Percentiles rank a stretch among this genome's conserved stretches.
These are phyloP conservation scores for Dryas drummondii DNA, from an alignment of 306 rosid species.

Conservation along the genomic window DNA sequence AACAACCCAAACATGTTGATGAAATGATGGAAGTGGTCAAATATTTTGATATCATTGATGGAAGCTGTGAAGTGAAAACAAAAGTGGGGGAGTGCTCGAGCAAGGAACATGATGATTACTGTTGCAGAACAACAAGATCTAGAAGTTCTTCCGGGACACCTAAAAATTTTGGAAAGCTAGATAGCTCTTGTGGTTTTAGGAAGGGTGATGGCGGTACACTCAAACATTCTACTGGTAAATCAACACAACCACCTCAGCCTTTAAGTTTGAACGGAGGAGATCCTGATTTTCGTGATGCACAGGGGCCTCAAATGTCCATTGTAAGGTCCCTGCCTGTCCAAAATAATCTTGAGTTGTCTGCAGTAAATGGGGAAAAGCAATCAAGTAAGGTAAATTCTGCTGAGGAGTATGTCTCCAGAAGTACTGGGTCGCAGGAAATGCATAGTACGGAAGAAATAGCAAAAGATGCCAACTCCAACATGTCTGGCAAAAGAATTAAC, in stretches of 20 bases:
- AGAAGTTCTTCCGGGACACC: slow-evolving; percentile 33
- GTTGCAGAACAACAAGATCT: slow-evolving; percentile 25
- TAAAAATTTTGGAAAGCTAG: slow-evolving; percentile 18
- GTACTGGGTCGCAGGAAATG: slow-evolving; percentile 16
- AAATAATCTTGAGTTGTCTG: slow-evolving; percentile 34
- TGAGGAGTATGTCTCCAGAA: slow-evolving; percentile 21
- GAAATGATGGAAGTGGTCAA: slow-evolving; percentile 1
- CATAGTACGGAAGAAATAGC: slow-evolving; percentile 17
- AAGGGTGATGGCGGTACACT: background rate
- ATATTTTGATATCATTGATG: slow-evolving; percentile 21
- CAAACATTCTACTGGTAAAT: slow-evolving; percentile 23
- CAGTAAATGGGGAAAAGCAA: slow-evolving; percentile 20
- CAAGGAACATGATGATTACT: slow-evolving; percentile 13
- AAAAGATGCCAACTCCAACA: slow-evolving; percentile 23
- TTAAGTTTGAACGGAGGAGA: slow-evolving; percentile 20
- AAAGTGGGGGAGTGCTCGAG: slow-evolving; percentile 25
- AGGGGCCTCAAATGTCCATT: slow-evolving; percentile 10
- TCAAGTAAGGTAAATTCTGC: slow-evolving; percentile 26
- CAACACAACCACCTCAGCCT: slow-evolving; percentile 24
- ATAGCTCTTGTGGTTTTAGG: slow-evolving; percentile 1
- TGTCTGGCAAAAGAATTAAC: slow-evolving; percentile 12
- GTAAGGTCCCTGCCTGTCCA: slow-evolving; percentile 9
- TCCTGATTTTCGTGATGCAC: slow-evolving; percentile 19
- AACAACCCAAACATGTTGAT: slow-evolving; percentile 14
- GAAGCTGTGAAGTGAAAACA: slow-evolving; percentile 18